phyloP scores from a whole-genome alignment of 2,329 filamentous ascomycete species.

The Trichoderma koningiopsis region DNA sequence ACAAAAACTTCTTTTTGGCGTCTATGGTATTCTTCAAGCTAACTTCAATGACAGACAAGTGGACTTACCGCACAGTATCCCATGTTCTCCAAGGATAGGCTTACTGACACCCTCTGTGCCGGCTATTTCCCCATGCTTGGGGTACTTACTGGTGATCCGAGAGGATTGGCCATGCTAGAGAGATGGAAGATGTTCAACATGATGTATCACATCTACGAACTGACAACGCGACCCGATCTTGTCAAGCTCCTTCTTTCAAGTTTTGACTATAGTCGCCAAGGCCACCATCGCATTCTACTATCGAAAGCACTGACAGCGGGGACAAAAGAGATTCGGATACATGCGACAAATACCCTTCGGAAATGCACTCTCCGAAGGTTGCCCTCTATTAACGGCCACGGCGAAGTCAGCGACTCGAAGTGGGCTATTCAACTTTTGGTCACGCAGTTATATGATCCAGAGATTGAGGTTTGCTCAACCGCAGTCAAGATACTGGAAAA shows the following conservation, averaged over 20 bases:
- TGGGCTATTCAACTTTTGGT: conserved; percentile 97
- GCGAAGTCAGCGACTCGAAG: conserved; percentile 68
- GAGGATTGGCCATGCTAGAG: conserved; percentile 86
- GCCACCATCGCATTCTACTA: conserved; percentile 87
- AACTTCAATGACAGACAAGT: conserved; percentile 53
- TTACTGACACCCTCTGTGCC: conserved; percentile 83
- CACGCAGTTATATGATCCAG: conserved; percentile 96
- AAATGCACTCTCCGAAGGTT: conserved; percentile 72
- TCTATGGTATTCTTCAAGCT: background rate
- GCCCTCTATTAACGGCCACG: conserved; percentile 43
- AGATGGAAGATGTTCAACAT: conserved; percentile 99
- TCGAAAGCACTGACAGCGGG: conserved; percentile 93
- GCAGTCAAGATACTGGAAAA: conserved; percentile 97
- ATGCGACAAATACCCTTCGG: conserved; percentile 80
- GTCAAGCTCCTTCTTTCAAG: conserved; percentile 86
- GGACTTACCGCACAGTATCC: conserved; percentile 79
- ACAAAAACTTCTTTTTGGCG: conserved; percentile 10
- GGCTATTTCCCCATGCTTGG: conserved; percentile 96
- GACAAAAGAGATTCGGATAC: conserved; percentile 87
- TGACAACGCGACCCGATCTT: conserved; percentile 86
- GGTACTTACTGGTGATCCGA: conserved; percentile 77
- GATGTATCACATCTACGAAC: conserved; percentile 97
- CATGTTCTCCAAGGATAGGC: conserved; percentile 82
- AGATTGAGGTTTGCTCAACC: conserved; percentile 93
- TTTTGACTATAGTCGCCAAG: conserved; percentile 87